Evolutionary conservation across 768 basidiomycete species (phyloP).

Genomic region (Mycena rosella): DNA sequence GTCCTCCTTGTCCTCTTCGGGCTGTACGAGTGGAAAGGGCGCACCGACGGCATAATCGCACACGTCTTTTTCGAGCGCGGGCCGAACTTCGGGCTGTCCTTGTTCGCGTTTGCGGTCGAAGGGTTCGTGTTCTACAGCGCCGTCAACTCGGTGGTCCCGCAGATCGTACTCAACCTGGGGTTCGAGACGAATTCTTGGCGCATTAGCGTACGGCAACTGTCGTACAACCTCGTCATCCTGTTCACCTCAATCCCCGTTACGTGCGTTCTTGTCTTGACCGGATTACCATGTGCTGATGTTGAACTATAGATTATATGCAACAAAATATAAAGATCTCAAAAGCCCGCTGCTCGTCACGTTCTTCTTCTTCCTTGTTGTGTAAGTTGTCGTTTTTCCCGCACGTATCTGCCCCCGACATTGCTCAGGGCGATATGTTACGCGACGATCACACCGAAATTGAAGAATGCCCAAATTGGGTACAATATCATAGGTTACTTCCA

Average conservation of each 20-base stretch:
- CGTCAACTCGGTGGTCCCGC: constrained; percentile 36
- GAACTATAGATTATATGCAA: constrained; percentile 29
- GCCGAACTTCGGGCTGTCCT: constrained; percentile 34
- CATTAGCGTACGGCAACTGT: constrained; percentile 35
- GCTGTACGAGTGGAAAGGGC: constrained; percentile 37
- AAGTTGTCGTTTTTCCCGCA: background rate
- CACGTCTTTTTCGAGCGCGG: constrained; percentile 38
- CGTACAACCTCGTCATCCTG: constrained; percentile 31
- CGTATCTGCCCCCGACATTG: background rate
- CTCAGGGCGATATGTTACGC: constrained; percentile 37
- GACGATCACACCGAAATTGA: constrained; percentile 37
- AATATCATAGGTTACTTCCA: constrained; percentile 19
- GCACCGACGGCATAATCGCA: constrained; percentile 35
- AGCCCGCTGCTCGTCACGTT: constrained; percentile 35
- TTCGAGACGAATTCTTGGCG: constrained; percentile 38
- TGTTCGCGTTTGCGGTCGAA: constrained; percentile 37
- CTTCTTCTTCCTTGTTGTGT: constrained; percentile 37
- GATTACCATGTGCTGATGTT: background rate
- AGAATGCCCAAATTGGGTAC: constrained; percentile 36
- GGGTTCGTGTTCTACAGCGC: constrained; percentile 38
- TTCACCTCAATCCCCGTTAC: constrained; percentile 34
- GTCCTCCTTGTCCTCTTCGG: constrained; percentile 33
- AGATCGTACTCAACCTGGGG: constrained; percentile 33
- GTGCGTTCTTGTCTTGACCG: constrained; percentile 17
- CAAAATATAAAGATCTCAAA: constrained; percentile 38